Base-by-base conservation (phyloP, 345 rosid genomes). In the Ceriops zippeliana region DNA sequence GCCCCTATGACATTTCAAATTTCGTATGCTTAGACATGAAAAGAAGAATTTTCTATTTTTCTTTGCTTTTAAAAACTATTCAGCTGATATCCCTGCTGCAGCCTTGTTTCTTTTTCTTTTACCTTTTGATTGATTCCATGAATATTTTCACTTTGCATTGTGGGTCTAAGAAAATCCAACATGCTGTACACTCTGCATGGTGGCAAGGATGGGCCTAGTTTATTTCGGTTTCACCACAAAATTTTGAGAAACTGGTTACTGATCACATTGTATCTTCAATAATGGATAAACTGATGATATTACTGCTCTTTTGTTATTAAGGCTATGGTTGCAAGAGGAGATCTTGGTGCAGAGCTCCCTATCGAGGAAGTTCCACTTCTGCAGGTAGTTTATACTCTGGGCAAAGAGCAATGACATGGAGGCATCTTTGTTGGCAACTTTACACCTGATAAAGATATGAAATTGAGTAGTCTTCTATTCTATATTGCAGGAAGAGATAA, bases 271-370 rank as follows among this genome's bases (percentile, higher is more conserved):
- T 46, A 58, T 70, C 42, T 68, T 66, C 51, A 62, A 20, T 35
- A 24, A 71, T 31, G 19, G 60, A 22, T 74, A 15, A 58, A 34
- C 57, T 78, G 59, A 73, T 59, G 58, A 70, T 65, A 49, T 51
- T 31, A 27, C 7, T 60, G 20, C 31, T 52, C 49, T 72, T 52
- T 53, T 66, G 42, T 31, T 72, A 35, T 69, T 46, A 65, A 95
- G 99, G 99, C 99, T 59, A 95, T 95, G 99, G 99, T 95, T 74
- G 99, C 99, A 68, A 87, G 99, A 87, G 99, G 99, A 80, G 99
- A 95, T 85, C 99, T 95, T 80, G 99, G 99, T 70, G 98, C 99
- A 62, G 98, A 95, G 87, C 98, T 95, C 77, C 99, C 99, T 31
- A 90, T 91, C 52, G 99, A 95, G 86, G 99, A 91, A 83, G 99